Base-by-base conservation (phyloP, 2,329 filamentous ascomycete genomes). In the Incumbomyces delicatus region DNA sequence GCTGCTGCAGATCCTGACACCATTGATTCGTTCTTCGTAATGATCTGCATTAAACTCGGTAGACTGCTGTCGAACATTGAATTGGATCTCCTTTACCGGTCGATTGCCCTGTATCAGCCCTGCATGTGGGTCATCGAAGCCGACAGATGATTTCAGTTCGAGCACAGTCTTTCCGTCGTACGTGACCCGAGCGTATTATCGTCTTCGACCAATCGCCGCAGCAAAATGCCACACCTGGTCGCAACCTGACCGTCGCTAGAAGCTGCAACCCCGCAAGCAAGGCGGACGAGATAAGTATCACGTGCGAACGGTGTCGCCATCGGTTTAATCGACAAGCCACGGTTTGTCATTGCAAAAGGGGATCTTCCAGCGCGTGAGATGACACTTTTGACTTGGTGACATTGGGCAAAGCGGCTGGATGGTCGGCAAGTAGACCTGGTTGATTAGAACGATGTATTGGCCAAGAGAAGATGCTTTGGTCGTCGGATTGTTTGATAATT, bases 161-260 rank as follows among this genome's bases (percentile, higher is more conserved):
- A 40, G 13, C 13, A 40, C 14, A 13, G n/a, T 22, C 20, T 40
- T 17, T 17, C 20, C n/a, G 37, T 16, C 13, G 18, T 22, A n/a
- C 4, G n/a, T 17, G 50, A 44, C 6, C 48, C 44, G 11, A 46
- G 44, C 41, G 22, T 43, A 53, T 74, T 73, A 70, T 66, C 36
- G 73, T 77, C 50, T 66, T 69, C 44, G 61, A 66, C 44, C 57
- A 61, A 46, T 61, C 58, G 43, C 32, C 51, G 46, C 12, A 53
- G 41, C 17, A 53, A 52, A 31, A 53, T 51, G 7, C 51, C 51
- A 8, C 51, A 30, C 20, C 46, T 42, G n/a, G 30, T 16, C 17
- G 38, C 14, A 7, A 38, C 46, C 30, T 29, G 27, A 12, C 47
- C 16, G n/a, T 45, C 38, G 2, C 47, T 33, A 3, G 29, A n/a